These are phyloP conservation scores for Desmodesmus armatus DNA, from an alignment of 139 green algal species.

Conservation along the genomic window DNA sequence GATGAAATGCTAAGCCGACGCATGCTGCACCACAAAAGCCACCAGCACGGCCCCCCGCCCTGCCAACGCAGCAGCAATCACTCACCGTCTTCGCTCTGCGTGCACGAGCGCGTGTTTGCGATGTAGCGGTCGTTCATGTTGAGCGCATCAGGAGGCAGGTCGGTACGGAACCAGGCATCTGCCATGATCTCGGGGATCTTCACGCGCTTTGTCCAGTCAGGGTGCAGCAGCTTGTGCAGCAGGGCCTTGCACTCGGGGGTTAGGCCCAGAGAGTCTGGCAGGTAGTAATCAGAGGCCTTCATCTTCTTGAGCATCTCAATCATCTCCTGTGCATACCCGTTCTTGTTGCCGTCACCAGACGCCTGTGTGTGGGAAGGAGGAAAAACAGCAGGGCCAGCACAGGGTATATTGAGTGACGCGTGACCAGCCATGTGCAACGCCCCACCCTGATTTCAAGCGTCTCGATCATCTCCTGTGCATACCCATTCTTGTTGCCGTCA, in stretches of 20 bases:
- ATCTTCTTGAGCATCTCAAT: conserved; percentile 58
- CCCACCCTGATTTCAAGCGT: conserved; percentile 43
- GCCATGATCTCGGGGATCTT: conserved; percentile 74
- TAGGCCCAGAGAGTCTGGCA: conserved; percentile 42
- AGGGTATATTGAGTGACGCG: too few relatives aligned
- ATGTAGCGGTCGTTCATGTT: conserved; percentile 45
- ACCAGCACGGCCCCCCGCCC: too few relatives aligned
- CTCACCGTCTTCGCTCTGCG: conserved; percentile 41
- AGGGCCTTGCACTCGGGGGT: conserved; percentile 49
- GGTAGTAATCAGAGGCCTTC: conserved; percentile 38
- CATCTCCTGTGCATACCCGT: conserved; percentile 66
- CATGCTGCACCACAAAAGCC: too few relatives aligned
- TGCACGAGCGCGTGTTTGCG: conserved; percentile 33
- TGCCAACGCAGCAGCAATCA: too few relatives aligned
- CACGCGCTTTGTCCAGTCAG: conserved; percentile 55
- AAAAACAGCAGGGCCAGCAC: too few relatives aligned
- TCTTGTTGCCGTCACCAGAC: too few relatives aligned
- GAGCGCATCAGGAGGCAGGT: conserved; percentile 66
- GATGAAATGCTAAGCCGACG: too few relatives aligned
- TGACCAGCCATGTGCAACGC: too few relatives aligned
- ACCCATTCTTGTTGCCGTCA: too few relatives aligned
- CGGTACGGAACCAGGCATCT: conserved; percentile 86
- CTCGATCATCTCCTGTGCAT: conserved; percentile 70
- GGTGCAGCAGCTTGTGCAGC: conserved; percentile 61
- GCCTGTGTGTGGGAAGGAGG: too few relatives aligned